These are phyloP conservation scores for Diaporthe sp. DNA, from an alignment of 2,329 filamentous ascomycete species.

Conservation along the genomic window DNA sequence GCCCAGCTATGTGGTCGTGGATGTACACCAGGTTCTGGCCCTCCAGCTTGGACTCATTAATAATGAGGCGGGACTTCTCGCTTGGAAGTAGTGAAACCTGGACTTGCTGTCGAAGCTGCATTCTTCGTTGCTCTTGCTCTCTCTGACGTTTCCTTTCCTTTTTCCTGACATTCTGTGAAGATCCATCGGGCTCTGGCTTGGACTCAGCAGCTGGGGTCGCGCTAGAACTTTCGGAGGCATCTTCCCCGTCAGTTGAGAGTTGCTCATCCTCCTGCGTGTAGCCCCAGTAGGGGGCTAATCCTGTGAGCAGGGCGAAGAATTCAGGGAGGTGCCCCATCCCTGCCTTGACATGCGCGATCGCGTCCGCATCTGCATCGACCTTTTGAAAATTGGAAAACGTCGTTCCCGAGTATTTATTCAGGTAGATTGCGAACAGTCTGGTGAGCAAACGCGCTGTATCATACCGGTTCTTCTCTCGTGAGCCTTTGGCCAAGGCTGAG, in stretches of 20 bases:
- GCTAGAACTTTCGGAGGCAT: conserved; percentile 42
- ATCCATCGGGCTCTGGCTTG: conserved; percentile 53
- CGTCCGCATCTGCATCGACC: not conserved
- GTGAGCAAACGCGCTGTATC: conserved; percentile 17
- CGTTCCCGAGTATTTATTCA: conserved; percentile 1
- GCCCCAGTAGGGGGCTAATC: conserved; percentile 26
- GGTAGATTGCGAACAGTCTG: conserved; percentile 31
- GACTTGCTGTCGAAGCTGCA: conserved; percentile 60
- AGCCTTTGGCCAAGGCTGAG: not conserved
- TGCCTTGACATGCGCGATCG: not conserved
- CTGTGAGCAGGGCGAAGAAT: conserved; percentile 30
- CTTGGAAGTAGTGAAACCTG: conserved; percentile 57
- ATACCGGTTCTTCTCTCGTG: conserved; percentile 2
- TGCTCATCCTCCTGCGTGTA: not conserved
- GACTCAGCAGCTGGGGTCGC: conserved; percentile 55
- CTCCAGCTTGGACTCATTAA: conserved; percentile 76
- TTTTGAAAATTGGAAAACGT: conserved; percentile 34
- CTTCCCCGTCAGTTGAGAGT: not conserved
- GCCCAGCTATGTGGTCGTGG: conserved; percentile 70
- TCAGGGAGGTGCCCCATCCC: not conserved
- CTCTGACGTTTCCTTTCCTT: conserved; percentile 65
- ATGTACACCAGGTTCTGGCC: conserved; percentile 74
- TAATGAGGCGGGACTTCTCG: conserved; percentile 66
- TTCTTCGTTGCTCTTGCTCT: conserved; percentile 66
- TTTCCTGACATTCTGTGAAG: conserved; percentile 66